Evolutionary conservation across 768 basidiomycete species (phyloP), one percentile per base, ranked within the genome.

Genomic region (Russula foetens): DNA sequence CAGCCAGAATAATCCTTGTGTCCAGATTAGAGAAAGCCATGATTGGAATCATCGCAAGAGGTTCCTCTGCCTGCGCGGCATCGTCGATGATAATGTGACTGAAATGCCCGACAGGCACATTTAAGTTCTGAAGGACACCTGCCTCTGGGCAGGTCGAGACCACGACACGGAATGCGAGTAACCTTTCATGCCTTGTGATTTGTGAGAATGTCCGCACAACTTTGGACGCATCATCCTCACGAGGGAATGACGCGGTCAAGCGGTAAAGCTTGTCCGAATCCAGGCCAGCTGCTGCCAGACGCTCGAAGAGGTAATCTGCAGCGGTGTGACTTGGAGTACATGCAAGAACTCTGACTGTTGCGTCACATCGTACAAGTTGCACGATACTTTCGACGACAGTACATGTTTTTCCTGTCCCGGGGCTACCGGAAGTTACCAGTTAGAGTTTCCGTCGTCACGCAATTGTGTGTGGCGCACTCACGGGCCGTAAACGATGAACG

Each of bases 401-500:
- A 6, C 71, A 69, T 7, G 75, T 76, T 63, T 76, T 76, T 12
- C 75, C 75, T 4, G 75, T 76, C 1, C 76, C 76, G 0, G 76
- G 76, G 1, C 76, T 77, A 52, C 4, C 31, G 11, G n/a, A 14
- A 26, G 7, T 28, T 12, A 28, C 26, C 7, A 17, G 43, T 4
- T 29, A 3, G 9, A n/a, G 15, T n/a, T n/a, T n/a, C n/a, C n/a
- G n/a, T n/a, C n/a, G 9, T 33, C 19, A 33, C 33, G n/a, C 15
- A n/a, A 31, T 3, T 33, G 28, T 31, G 17, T 19, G 9, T 14
- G 23, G 31, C 28, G 2, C 1, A 72, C 83, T 69, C 67, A 84
- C 81, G 84, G 84, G 19, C 84, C 84, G 68, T 82, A 85, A 19
- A 86, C 71, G 21, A 83, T 70, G 65, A 86, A 85, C 0, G 84